phyloP scores from a whole-genome alignment of 768 basidiomycete species.

The Phaeotremella skinneri region DNA sequence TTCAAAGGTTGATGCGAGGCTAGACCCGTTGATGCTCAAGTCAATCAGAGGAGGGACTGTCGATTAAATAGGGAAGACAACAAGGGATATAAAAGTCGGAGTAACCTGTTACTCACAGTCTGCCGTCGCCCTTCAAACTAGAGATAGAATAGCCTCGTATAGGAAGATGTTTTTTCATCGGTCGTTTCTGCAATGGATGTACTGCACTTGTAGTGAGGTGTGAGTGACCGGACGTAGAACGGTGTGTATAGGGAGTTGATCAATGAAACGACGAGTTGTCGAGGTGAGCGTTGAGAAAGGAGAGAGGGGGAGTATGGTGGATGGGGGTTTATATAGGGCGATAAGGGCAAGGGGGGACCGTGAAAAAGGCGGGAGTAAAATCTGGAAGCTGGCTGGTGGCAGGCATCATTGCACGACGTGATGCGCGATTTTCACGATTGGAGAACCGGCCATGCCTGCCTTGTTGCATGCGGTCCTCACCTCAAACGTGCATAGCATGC shows the following conservation, averaged over 20 bases:
- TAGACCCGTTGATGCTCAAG: not conserved
- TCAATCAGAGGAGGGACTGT: not conserved
- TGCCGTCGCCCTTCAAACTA: conserved; percentile 28
- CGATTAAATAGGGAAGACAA: not conserved
- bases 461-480: no score
- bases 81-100: not conserved
- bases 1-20: conserved; percentile 1
- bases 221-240: not conserved
- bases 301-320: not conserved
- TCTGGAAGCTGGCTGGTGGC: not conserved
- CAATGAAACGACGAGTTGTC: no score
- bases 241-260: no score
- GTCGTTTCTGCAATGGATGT: conserved; percentile 13
- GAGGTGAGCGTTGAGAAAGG: no score
- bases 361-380: not conserved
- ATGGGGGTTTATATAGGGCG: no score
- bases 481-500: no score
- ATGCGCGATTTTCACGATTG: no score
- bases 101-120: conserved; percentile 29
- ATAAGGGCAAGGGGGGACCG: not conserved
- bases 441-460: no score
- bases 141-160: conserved; percentile 39
- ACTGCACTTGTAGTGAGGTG: not conserved
- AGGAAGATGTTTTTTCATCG: conserved; percentile 48
- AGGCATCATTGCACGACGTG: not conserved